Evolutionary conservation across 495 filamentous ascomycete genomes (phyloP).

Genomic region (Barbatosphaeria neglecta): DNA sequence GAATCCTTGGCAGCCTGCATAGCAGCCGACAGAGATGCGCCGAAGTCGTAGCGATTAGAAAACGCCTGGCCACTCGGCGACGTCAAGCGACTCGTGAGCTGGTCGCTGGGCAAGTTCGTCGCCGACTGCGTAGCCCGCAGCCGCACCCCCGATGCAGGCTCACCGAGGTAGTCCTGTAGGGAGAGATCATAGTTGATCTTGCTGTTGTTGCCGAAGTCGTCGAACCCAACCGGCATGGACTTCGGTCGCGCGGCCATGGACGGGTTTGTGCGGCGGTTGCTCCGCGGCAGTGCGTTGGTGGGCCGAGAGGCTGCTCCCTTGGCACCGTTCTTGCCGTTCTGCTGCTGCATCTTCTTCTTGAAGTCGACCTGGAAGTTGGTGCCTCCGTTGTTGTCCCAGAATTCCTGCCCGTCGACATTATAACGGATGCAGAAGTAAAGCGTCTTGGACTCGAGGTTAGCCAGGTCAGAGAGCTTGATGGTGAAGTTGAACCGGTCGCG

Average conservation of each 20-base stretch:
- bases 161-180: slow-evolving; percentile 41
- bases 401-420: slow-evolving; percentile 70
- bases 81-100: slow-evolving; percentile 32
- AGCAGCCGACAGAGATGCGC: slow-evolving; percentile 75
- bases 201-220: slow-evolving; percentile 55
- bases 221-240: slow-evolving; percentile 51
- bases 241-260: slow-evolving; percentile 39
- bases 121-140: slow-evolving; percentile 41
- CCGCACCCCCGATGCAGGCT: slow-evolving; percentile 31
- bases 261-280: slow-evolving; percentile 46
- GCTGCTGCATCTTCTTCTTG: slow-evolving; percentile 54
- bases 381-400: slow-evolving; percentile 86
- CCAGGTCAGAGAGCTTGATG: slow-evolving; percentile 83
- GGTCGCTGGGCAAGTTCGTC: slow-evolving; percentile 34
- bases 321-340: slow-evolving; percentile 40
- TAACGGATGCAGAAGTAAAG: slow-evolving; percentile 89
- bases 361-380: slow-evolving; percentile 92
- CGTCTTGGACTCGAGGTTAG: slow-evolving; percentile 81
- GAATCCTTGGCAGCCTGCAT: slow-evolving; percentile 53
- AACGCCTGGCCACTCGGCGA: slow-evolving; percentile 65
- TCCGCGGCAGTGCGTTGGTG: slow-evolving; percentile 57
- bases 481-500: slow-evolving; percentile 87
- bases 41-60: slow-evolving; percentile 86
- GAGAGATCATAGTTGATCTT: slow-evolving; percentile 48
- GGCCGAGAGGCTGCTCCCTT: slow-evolving; percentile 44